Percentiles rank a stretch among this genome's conserved stretches.
These are phyloP conservation scores for Aspergillus nanangensis DNA, from an alignment of 495 filamentous ascomycete species.

Conservation along the genomic window DNA sequence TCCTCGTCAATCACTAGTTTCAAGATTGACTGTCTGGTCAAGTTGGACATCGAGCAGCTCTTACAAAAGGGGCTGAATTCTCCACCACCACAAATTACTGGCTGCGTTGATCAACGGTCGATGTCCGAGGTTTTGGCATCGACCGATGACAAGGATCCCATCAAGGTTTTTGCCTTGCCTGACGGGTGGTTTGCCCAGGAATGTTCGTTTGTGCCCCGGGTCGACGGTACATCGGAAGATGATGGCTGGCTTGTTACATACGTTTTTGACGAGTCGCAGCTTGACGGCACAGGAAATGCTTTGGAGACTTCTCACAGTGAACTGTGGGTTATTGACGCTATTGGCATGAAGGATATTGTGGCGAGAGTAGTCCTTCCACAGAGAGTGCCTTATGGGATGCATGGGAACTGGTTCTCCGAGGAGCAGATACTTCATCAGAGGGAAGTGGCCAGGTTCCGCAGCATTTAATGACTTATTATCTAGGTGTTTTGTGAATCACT, in stretches of 20 bases:
- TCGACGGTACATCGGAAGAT: conserved; percentile 39
- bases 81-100: conserved; percentile 42
- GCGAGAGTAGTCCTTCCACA: conserved; percentile 53
- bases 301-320: conserved; percentile 42
- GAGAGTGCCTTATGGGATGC: conserved; percentile 62
- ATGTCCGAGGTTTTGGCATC: conserved; percentile 40
- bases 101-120: conserved; percentile 50
- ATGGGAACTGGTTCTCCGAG: conserved; percentile 61
- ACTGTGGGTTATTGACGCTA: conserved; percentile 63
- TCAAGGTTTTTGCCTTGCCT: conserved; percentile 54
- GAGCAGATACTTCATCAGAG: too few relatives aligned
- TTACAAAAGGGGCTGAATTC: conserved; percentile 35
- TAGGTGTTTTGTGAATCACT: too few relatives aligned
- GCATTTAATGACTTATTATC: too few relatives aligned
- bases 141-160: conserved; percentile 43
- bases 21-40: conserved; percentile 59
- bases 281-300: conserved; percentile 40
- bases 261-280: conserved; percentile 55
- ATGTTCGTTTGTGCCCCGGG: conserved; percentile 54
- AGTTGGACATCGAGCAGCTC: conserved; percentile 47
- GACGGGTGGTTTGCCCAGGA: conserved; percentile 58
- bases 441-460: too few relatives aligned
- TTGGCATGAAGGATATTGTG: conserved; percentile 50
- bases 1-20: conserved; percentile 48
- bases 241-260: conserved; percentile 59